These are phyloP conservation scores for Lepidium campestre DNA, from an alignment of 441 rosid species.

Conservation along the genomic window DNA sequence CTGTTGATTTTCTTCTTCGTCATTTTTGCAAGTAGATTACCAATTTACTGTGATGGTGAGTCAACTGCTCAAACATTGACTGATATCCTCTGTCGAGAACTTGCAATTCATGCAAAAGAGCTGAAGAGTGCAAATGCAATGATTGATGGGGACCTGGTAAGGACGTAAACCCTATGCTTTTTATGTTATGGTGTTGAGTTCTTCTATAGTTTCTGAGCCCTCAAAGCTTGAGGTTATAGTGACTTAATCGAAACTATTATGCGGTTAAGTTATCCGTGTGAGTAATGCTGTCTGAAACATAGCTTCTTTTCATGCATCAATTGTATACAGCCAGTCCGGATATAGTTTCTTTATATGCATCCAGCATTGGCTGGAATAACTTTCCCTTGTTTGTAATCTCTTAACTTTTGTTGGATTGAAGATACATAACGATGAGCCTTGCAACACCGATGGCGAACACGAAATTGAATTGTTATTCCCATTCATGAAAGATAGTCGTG, in stretches of 20 bases:
- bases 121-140: constrained; percentile 64
- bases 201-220: not conserved
- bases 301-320: not conserved
- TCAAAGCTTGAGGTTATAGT: not conserved
- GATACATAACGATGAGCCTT: constrained; percentile 60
- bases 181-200: not conserved
- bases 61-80: constrained; percentile 37
- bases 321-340: not conserved
- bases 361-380: not conserved
- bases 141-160: constrained; percentile 81
- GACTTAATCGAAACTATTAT: not conserved
- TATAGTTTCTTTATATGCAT: not conserved
- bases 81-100: constrained; percentile 57
- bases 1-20: not conserved
- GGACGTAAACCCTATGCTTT: not conserved
- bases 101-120: constrained; percentile 54
- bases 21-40: constrained; percentile 41
- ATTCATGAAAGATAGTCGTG: constrained; percentile 47
- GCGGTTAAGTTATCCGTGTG: not conserved
- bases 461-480: constrained; percentile 79
- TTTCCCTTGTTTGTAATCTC: not conserved
- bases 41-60: constrained; percentile 39
- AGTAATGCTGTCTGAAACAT: not conserved
- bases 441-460: constrained; percentile 51
- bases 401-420: constrained; percentile 22